These are phyloP conservation scores for Setomelanomma holmii DNA, from an alignment of 2,329 filamentous ascomycete genomes.

Conservation along the genomic window DNA sequence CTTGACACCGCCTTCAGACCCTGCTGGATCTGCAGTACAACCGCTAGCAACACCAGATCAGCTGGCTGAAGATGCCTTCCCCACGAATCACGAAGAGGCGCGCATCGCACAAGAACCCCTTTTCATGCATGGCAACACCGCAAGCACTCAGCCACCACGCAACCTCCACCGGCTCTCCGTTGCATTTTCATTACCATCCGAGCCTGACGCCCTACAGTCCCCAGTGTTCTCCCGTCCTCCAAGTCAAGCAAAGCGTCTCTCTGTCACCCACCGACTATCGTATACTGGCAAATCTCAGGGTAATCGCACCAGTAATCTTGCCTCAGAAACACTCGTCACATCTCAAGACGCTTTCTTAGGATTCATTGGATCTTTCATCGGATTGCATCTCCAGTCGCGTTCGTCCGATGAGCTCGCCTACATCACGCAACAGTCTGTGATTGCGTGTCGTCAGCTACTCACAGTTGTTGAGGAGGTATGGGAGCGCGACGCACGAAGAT, in stretches of 20 bases:
- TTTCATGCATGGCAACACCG: conserved; percentile 33
- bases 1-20: conserved; percentile 49
- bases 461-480: conserved; percentile 83
- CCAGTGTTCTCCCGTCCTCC: conserved; percentile 35
- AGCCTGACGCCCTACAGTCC: conserved; percentile 42
- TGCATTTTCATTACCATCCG: conserved; percentile 49
- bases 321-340: conserved; percentile 80
- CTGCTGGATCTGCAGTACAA: conserved; percentile 40
- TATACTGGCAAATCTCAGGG: conserved; percentile 71
- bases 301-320: conserved; percentile 72
- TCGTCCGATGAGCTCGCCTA: conserved; percentile 82
- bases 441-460: conserved; percentile 80
- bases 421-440: conserved; percentile 83
- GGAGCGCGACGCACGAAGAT: conserved; percentile 74
- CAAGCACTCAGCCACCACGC: conserved; percentile 39
- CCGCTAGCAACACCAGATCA: conserved; percentile 32
- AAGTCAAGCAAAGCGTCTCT: conserved; percentile 54
- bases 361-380: conserved; percentile 91
- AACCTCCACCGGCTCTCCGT: conserved; percentile 42
- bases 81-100: conserved; percentile 54
- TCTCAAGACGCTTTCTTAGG: conserved; percentile 90
- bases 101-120: conserved; percentile 43
- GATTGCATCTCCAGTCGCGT: conserved; percentile 90
- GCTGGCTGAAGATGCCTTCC: conserved; percentile 36
- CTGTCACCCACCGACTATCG: conserved; percentile 76